Conservation (phyloP, 495 filamentous ascomycete species). For the Neurospora sp. region DNA sequence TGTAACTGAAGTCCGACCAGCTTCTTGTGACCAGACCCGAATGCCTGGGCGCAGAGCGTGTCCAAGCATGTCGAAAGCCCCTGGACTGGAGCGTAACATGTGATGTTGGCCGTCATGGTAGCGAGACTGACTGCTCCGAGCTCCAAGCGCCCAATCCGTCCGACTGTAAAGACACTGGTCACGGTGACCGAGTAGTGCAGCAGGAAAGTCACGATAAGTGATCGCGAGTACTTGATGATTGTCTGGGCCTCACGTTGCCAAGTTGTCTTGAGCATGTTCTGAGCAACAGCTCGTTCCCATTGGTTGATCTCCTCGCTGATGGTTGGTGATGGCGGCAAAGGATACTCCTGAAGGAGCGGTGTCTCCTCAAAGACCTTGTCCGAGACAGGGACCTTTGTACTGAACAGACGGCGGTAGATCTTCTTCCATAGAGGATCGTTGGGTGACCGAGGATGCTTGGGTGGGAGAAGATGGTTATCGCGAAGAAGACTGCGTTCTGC, state of each 20-base stretch:
- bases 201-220: slow-evolving; percentile 58
- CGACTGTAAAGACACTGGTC: slow-evolving; percentile 58
- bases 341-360: background rate
- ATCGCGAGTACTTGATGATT: slow-evolving; percentile 42
- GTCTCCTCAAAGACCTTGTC: background rate
- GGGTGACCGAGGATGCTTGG: slow-evolving; percentile 40
- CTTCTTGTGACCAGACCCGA: slow-evolving; percentile 55
- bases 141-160: slow-evolving; percentile 51
- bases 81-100: slow-evolving; percentile 60
- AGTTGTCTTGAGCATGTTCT: slow-evolving; percentile 67
- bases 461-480: slow-evolving; percentile 66
- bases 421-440: slow-evolving; percentile 11
- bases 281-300: slow-evolving; percentile 73
- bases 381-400: slow-evolving; percentile 40
- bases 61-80: slow-evolving; percentile 62
- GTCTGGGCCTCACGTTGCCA: slow-evolving; percentile 75
- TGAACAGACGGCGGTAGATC: slow-evolving; percentile 33
- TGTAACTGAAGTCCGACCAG: slow-evolving; percentile 65
- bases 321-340: slow-evolving; percentile 7
- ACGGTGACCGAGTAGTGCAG: slow-evolving; percentile 65
- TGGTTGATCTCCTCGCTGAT: slow-evolving; percentile 19
- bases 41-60: slow-evolving; percentile 66
- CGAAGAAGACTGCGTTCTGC: slow-evolving; percentile 68
- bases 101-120: slow-evolving; percentile 65
- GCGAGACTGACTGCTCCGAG: slow-evolving; percentile 55